Percentiles rank a stretch among this genome's conserved stretches.
These are phyloP conservation scores for Pseudocercospora crystallina DNA, from an alignment of 2,329 filamentous ascomycete species.

Conservation along the genomic window DNA sequence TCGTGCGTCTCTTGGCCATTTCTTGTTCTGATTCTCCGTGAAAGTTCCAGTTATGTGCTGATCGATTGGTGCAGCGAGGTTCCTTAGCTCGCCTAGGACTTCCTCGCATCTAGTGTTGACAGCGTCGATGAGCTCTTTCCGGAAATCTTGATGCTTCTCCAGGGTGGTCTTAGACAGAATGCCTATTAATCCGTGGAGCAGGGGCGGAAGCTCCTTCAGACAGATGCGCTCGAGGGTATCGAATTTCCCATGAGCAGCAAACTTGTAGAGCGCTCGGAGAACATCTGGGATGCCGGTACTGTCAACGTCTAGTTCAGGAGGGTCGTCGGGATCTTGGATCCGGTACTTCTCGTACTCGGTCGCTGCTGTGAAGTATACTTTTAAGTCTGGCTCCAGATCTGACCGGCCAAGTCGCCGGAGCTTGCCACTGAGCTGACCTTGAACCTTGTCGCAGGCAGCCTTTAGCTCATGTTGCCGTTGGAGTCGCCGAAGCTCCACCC, in stretches of 20 bases:
- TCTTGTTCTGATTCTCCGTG: neutral
- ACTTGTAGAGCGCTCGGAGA: constrained; percentile 13
- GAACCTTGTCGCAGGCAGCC: too few relatives aligned
- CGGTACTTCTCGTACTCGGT: constrained; percentile 24
- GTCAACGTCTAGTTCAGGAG: constrained; percentile 14
- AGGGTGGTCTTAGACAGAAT: constrained; percentile 10
- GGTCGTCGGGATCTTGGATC: constrained; percentile 7
- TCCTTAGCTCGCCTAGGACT: neutral
- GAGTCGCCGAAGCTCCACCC: too few relatives aligned
- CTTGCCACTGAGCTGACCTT: constrained; percentile 6
- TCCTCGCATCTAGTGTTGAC: neutral
- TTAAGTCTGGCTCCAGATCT: constrained; percentile 16
- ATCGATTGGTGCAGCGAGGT: neutral
- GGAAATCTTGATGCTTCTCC: constrained; percentile 5
- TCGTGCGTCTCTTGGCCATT: neutral
- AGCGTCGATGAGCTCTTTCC: neutral
- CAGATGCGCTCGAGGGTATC: neutral
- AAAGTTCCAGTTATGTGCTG: neutral
- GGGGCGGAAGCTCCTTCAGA: neutral
- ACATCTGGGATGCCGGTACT: constrained; percentile 26
- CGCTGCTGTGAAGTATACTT: constrained; percentile 20
- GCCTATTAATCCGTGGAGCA: constrained; percentile 2
- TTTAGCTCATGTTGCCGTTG: too few relatives aligned
- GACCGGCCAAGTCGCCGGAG: constrained; percentile 8
- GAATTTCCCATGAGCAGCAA: constrained; percentile 1